phyloP scores from a whole-genome alignment of 202 grass and related monocot species.

The Saccharum hybrid region DNA sequence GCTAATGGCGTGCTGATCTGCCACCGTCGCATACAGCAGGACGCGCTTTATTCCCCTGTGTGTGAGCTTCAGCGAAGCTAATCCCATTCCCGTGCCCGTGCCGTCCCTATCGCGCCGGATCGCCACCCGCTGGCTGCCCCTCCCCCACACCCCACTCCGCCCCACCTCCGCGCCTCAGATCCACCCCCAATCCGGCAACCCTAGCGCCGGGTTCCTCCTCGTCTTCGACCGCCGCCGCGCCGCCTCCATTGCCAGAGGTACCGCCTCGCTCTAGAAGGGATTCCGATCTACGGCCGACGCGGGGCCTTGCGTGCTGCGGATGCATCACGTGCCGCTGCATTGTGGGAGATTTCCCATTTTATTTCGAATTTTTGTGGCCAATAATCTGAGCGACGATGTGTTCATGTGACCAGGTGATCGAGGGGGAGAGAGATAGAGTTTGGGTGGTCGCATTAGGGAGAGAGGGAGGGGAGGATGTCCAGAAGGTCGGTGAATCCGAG shows the following conservation, averaged over 20 bases:
- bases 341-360: background rate
- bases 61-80: background rate
- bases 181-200: slow-evolving; percentile 35
- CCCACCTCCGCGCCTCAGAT: slow-evolving; percentile 41
- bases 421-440: background rate
- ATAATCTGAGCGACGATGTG: background rate
- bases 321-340: slow-evolving; percentile 17
- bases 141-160: background rate
- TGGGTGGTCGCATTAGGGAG: background rate
- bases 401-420: slow-evolving; percentile 32
- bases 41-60: background rate
- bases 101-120: slow-evolving; percentile 58
- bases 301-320: background rate
- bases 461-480: slow-evolving; percentile 53
- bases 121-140: slow-evolving; percentile 49
- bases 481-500: slow-evolving; percentile 81
- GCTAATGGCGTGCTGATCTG: slow-evolving; percentile 39
- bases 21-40: background rate
- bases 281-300: background rate
- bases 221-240: background rate
- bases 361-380: background rate
- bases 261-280: background rate
- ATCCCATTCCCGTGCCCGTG: background rate
- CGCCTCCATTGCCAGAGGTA: slow-evolving; percentile 42
- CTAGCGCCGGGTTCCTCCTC: slow-evolving; percentile 38